Evolutionary conservation across 2,329 filamentous ascomycete genomes (phyloP).

Genomic region (Colletotrichum lentis): DNA sequence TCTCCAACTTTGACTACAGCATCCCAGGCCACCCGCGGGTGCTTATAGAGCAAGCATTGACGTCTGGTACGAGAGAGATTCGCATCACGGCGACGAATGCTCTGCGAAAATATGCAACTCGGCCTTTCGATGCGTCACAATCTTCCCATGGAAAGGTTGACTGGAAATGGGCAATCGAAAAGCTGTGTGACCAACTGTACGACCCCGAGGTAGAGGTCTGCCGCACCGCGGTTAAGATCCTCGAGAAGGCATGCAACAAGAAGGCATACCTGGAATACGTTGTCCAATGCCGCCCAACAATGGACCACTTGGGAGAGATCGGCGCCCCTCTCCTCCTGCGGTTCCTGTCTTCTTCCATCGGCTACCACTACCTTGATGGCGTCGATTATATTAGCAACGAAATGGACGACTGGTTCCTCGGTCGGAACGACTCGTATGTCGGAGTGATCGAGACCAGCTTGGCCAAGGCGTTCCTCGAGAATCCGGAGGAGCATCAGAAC

Average conservation of each 20-base stretch:
- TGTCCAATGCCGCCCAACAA: slow-evolving; percentile 90
- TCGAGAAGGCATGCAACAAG: slow-evolving; percentile 96
- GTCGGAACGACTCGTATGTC: slow-evolving; percentile 96
- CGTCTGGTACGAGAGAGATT: slow-evolving; percentile 88
- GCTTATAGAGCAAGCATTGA: slow-evolving; percentile 91
- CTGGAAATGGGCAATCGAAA: slow-evolving; percentile 93
- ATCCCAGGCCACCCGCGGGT: slow-evolving; percentile 89
- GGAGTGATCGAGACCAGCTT: slow-evolving; percentile 94
- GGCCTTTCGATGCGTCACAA: slow-evolving; percentile 51
- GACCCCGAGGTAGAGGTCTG: slow-evolving; percentile 97
- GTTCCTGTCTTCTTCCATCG: slow-evolving; percentile 94
- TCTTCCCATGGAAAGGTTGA: slow-evolving; percentile 55
- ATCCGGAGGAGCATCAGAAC: slow-evolving; percentile 65
- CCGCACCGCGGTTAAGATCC: slow-evolving; percentile 92
- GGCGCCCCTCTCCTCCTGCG: slow-evolving; percentile 90
- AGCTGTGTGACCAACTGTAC: slow-evolving; percentile 97
- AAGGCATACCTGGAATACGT: slow-evolving; percentile 93
- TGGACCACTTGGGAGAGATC: slow-evolving; percentile 96
- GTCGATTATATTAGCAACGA: slow-evolving; percentile 99
- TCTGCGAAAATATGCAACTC: slow-evolving; percentile 83
- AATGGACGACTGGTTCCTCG: slow-evolving; percentile 99
- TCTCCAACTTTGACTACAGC: slow-evolving; percentile 92
- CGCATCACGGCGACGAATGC: slow-evolving; percentile 89
- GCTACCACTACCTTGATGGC: slow-evolving; percentile 96
- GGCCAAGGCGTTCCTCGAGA: slow-evolving; percentile 81